Evolutionary conservation across 108 stramenopile species (phyloP).

Genomic region (Bacterosira constricta): DNA sequence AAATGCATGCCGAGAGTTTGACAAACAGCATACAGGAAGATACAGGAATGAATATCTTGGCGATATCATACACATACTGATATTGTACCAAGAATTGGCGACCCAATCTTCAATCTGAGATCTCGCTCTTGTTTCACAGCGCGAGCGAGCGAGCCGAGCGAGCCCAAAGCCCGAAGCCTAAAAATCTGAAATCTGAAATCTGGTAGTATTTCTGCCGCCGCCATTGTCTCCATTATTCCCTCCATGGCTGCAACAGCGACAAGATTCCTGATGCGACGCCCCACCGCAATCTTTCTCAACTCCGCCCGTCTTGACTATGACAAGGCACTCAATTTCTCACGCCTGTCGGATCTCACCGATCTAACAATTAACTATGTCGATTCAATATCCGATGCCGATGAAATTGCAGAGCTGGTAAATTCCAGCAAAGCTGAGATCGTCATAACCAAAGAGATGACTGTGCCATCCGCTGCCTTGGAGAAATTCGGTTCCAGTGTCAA

Average conservation of each 20-base stretch:
- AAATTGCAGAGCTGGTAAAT: slow-evolving; percentile 67
- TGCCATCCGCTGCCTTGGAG: slow-evolving; percentile 52
- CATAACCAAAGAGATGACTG: slow-evolving; percentile 85
- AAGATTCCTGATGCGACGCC: slow-evolving; percentile 33
- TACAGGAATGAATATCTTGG: too few relatives aligned
- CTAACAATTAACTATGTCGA: slow-evolving; percentile 64
- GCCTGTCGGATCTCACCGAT: slow-evolving; percentile 48
- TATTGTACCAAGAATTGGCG: too few relatives aligned
- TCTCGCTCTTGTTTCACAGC: too few relatives aligned
- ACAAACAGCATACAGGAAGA: too few relatives aligned
- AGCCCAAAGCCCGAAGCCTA: too few relatives aligned
- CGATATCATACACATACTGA: too few relatives aligned
- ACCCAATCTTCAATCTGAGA: too few relatives aligned
- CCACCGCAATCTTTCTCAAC: slow-evolving; percentile 73
- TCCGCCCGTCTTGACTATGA: slow-evolving; percentile 79
- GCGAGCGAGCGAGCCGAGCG: too few relatives aligned
- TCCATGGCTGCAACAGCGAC: not conserved
- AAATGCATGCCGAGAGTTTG: too few relatives aligned
- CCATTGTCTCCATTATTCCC: too few relatives aligned
- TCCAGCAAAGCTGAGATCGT: slow-evolving; percentile 72
- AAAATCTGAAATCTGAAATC: too few relatives aligned
- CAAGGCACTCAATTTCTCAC: slow-evolving; percentile 61
- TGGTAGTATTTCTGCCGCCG: too few relatives aligned
- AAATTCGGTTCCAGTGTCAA: slow-evolving; percentile 69
- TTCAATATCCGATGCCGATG: slow-evolving; percentile 55